Evolutionary conservation across 164 flowering plant species (phyloP).

Genomic region (Chimonanthus praecox): DNA sequence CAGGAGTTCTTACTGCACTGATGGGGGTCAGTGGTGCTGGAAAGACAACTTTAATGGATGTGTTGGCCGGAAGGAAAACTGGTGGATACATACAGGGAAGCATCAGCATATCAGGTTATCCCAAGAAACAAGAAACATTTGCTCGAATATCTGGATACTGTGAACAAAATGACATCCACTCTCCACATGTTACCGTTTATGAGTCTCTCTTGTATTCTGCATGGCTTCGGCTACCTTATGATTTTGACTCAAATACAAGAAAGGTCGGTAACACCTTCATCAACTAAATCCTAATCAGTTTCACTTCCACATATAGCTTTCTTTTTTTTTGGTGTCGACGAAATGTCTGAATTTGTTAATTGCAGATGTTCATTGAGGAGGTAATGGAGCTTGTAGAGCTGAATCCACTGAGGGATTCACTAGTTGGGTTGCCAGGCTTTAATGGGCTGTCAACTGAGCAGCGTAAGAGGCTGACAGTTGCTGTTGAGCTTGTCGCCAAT

Average conservation of each 20-base stretch:
- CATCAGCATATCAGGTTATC: conserved; percentile 44
- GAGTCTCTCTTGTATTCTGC: conserved; percentile 47
- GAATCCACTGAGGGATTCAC: conserved; percentile 25
- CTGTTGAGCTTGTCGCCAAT: conserved; percentile 59
- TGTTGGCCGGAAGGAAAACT: conserved; percentile 48
- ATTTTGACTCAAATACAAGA: conserved; percentile 21
- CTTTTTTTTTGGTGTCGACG: neutral
- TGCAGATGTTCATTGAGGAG: conserved; percentile 51
- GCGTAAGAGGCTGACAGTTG: conserved; percentile 48
- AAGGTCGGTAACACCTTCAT: conserved; percentile 20
- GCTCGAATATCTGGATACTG: conserved; percentile 49
- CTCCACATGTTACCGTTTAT: conserved; percentile 39
- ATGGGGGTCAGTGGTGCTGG: conserved; percentile 65
- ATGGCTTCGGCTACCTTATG: conserved; percentile 43
- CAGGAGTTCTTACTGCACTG: conserved; percentile 50
- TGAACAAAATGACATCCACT: conserved; percentile 52
- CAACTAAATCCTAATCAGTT: neutral
- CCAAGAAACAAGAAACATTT: conserved; percentile 47
- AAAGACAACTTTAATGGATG: conserved; percentile 50
- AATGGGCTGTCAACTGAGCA: conserved; percentile 53
- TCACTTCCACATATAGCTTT: neutral
- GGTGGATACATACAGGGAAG: conserved; percentile 41
- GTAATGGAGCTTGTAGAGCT: conserved; percentile 56
- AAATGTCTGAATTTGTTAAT: neutral
- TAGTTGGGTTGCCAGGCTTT: conserved; percentile 45